Evolutionary conservation across 306 rosid genomes (phyloP).

Genomic region (Calophaca sinica): DNA sequence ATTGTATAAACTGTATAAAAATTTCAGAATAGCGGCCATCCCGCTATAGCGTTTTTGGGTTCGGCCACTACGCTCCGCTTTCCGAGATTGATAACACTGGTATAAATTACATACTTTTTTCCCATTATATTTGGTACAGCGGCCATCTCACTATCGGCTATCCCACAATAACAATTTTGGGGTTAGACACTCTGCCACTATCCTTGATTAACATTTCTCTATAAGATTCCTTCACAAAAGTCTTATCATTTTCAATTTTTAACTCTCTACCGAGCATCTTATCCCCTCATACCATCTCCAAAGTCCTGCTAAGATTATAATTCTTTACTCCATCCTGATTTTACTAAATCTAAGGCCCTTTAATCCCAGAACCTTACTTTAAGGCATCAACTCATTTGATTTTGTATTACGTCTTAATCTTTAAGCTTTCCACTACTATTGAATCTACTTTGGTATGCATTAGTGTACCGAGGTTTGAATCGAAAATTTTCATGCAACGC

Average conservation of each 20-base stretch:
- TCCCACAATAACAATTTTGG: too few species aligned
- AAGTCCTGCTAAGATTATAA: constrained; percentile 24
- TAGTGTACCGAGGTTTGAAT: background rate
- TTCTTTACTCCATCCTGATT: constrained; percentile 1
- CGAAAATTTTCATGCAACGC: constrained; percentile 32
- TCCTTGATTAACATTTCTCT: too few species aligned
- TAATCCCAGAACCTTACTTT: constrained; percentile 18
- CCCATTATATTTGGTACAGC: too few species aligned
- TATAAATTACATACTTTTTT: too few species aligned
- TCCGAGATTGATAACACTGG: too few species aligned
- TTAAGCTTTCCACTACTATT: background rate
- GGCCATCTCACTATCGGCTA: too few species aligned
- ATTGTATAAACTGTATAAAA: too few species aligned
- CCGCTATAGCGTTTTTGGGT: too few species aligned
- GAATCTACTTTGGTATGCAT: background rate
- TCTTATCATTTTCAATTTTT: background rate
- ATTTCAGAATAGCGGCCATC: too few species aligned
- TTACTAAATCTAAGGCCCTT: background rate
- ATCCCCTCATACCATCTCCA: background rate
- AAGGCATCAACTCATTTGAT: constrained; percentile 21
- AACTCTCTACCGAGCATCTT: background rate
- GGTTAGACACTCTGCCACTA: too few species aligned
- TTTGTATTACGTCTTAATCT: background rate
- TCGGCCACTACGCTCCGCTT: too few species aligned
- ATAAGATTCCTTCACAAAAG: background rate